Base-by-base conservation (phyloP, 1,139 yeast genomes). In the Pichia sp. region DNA sequence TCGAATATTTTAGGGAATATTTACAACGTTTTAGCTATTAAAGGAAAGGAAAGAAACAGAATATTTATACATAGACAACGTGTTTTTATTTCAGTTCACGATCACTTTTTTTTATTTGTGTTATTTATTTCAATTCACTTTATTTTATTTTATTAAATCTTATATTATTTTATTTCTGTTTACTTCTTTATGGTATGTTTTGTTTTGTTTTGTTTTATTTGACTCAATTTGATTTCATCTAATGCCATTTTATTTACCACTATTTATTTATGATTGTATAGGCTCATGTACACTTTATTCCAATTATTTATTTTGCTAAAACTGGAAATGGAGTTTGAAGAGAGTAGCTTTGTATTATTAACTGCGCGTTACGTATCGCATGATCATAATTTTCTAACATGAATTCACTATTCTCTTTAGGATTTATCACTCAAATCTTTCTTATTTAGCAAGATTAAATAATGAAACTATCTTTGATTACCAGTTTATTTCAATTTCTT, bases 1-100 rank as follows among this genome's bases (percentile, higher is more conserved):
- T 88, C 69, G 99, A 93, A 68, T 81, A 88, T 64, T 81, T 90
- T 65, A 84, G 88, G 62, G 76, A 80, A 45, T 82, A 79, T 62
- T 72, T 86, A 30, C 69, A 69, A 51, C 52, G 51, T 8, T 60
- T 59, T 42, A 47, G 48, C 16, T 46, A 49, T 49, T 34, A 50
- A 45, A 27, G 10, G 36, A 33, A 16, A 33, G 18, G n/a, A n/a
- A 34, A 11, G 34, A 31, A 31, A n/a, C 6, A 10, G 13, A 31
- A 31, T 3, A 14, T 14, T 31, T 31, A 5, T 14, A 31, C 14
- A 14, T 31, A 31, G 34, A 31, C 34, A 30, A 30, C 14, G n/a
- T 31, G 7, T 14, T 31, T 31, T 16, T 31, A 14, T 31, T 31
- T 16, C 34, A 31, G 5, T 31, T 31, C n/a, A 31, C 13, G n/a